Percentiles rank a stretch among this genome's conserved stretches.
Evolutionary conservation across 306 rosid genomes (phyloP).

Genomic region (Vigna reflexopilosa): DNA sequence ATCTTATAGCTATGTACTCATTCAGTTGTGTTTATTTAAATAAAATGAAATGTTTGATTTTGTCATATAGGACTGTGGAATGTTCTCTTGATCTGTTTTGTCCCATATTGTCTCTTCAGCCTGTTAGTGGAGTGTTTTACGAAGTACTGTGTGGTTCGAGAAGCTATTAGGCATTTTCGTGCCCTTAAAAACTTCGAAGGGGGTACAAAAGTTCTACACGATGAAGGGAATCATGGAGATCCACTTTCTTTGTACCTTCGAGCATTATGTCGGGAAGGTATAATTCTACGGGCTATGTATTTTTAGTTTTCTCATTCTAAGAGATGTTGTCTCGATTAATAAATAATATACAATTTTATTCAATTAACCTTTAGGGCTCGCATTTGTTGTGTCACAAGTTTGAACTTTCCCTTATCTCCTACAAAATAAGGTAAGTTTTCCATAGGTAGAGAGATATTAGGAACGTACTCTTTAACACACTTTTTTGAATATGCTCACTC

Average conservation of each 20-base stretch:
- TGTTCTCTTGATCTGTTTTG: slow-evolving; percentile 34
- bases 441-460: too few relatives aligned
- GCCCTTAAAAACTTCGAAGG: slow-evolving; percentile 81
- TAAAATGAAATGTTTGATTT: not conserved
- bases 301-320: slow-evolving; percentile 28
- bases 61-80: slow-evolving; percentile 17
- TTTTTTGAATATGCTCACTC: too few relatives aligned
- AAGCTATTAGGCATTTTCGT: slow-evolving; percentile 96
- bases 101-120: slow-evolving; percentile 57
- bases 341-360: slow-evolving; percentile 30
- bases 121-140: slow-evolving; percentile 95
- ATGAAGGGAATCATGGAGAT: slow-evolving; percentile 86
- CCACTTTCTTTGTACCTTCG: slow-evolving; percentile 96
- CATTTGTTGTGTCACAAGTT: not conserved
- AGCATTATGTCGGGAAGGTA: slow-evolving; percentile 95
- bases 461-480: too few relatives aligned
- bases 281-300: slow-evolving; percentile 34
- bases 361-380: not conserved
- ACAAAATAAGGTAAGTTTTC: not conserved
- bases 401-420: not conserved
- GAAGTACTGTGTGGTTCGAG: slow-evolving; percentile 85
- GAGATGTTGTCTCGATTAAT: slow-evolving; percentile 26
- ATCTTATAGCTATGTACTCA: slow-evolving; percentile 11
- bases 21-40: slow-evolving; percentile 36
- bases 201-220: slow-evolving; percentile 73